A percentile compares a stretch with the other conserved stretches of the same genome.
These are phyloP conservation scores for Malbranchea cinnamomea DNA, from an alignment of 2,329 filamentous ascomycete species.

Conservation along the genomic window DNA sequence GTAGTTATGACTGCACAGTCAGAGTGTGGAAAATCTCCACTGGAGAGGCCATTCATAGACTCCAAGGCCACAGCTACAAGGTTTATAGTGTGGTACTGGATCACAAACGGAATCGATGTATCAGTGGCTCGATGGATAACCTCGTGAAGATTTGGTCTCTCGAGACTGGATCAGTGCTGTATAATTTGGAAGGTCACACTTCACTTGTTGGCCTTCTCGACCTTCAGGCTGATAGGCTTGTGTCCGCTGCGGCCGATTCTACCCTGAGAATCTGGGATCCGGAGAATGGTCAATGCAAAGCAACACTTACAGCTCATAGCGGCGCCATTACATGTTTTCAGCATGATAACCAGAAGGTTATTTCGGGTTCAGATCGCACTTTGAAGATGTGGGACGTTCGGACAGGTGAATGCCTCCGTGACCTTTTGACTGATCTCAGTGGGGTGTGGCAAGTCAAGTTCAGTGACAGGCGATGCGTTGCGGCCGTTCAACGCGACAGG, in stretches of 20 bases:
- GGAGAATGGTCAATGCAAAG: slow-evolving; percentile 78
- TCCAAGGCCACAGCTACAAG: slow-evolving; percentile 79
- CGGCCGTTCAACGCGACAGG: slow-evolving; percentile 82
- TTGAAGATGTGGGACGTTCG: slow-evolving; percentile 98
- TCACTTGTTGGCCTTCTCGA: slow-evolving; percentile 86
- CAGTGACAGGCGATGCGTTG: slow-evolving; percentile 86
- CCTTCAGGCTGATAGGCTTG: slow-evolving; percentile 73
- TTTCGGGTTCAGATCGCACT: slow-evolving; percentile 86
- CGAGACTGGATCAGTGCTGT: slow-evolving; percentile 66
- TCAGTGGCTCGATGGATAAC: slow-evolving; percentile 97
- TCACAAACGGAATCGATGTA: slow-evolving; percentile 80
- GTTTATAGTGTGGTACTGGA: slow-evolving; percentile 96
- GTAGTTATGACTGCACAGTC: slow-evolving; percentile 90
- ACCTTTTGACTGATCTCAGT: slow-evolving; percentile 80
- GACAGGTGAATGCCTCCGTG: slow-evolving; percentile 81
- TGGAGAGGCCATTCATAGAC: slow-evolving; percentile 68
- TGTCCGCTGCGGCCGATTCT: slow-evolving; percentile 89
- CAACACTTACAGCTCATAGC: slow-evolving; percentile 80
- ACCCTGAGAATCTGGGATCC: slow-evolving; percentile 96
- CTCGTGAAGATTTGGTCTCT: slow-evolving; percentile 96
- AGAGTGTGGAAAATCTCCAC: slow-evolving; percentile 97
- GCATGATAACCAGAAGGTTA: slow-evolving; percentile 91
- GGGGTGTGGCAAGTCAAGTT: slow-evolving; percentile 99
- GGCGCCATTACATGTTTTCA: slow-evolving; percentile 98
- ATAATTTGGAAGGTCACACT: slow-evolving; percentile 84